Conservation (phyloP, 208 protist genomes). For the Trichomonas vaginalis region DNA sequence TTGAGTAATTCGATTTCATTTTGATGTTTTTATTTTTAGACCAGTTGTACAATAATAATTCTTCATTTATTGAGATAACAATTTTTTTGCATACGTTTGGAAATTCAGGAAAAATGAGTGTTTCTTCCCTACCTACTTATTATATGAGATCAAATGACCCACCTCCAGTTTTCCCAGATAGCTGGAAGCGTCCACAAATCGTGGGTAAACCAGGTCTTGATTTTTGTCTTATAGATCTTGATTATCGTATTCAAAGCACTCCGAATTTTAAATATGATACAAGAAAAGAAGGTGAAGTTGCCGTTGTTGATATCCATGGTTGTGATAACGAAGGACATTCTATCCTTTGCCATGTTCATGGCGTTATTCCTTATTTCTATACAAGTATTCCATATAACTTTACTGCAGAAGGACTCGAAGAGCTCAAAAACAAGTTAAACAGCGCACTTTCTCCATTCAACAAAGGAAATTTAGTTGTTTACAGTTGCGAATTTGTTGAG, state of each 20-base stretch:
- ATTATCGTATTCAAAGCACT: neutral
- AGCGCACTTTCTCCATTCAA: conserved; percentile 13
- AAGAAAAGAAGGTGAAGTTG: neutral
- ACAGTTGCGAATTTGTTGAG: neutral
- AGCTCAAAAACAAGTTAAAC: conserved; percentile 14
- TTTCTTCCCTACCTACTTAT: neutral
- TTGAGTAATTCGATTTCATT: no score
- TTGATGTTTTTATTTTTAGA: no score
- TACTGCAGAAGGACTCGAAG: conserved; percentile 30
- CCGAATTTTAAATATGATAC: neutral
- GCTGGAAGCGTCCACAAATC: neutral
- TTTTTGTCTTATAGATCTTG: neutral
- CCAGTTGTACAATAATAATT: no score
- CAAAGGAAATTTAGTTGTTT: neutral
- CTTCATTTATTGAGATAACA: no score
- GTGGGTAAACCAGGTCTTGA: neutral
- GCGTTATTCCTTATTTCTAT: conserved; percentile 83
- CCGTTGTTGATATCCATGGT: conserved; percentile 70
- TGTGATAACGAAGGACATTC: conserved; percentile 65
- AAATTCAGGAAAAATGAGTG: neutral
- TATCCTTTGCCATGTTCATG: conserved; percentile 70
- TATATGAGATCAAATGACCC: no score
- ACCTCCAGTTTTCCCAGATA: neutral
- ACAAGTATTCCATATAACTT: conserved; percentile 59
- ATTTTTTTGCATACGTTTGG: no score